These are phyloP conservation scores for Umbelopsis isabellina DNA, from an alignment of 192 early-diverging fungal species.

Conservation along the genomic window DNA sequence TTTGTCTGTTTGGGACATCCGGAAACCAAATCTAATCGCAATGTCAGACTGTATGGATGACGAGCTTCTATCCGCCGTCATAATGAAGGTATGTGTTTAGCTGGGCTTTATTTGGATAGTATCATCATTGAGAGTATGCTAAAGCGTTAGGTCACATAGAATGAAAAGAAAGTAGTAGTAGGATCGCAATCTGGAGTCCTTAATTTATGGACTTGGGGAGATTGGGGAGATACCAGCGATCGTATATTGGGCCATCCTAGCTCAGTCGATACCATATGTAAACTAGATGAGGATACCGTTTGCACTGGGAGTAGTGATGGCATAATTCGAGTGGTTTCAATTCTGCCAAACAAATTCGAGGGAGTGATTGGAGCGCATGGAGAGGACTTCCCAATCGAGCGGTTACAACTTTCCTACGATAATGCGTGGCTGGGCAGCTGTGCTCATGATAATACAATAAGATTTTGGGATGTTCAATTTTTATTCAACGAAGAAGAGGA, in stretches of 20 bases:
- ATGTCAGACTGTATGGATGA: constrained; percentile 91
- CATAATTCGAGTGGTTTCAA: constrained; percentile 75
- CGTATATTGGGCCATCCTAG: constrained; percentile 93
- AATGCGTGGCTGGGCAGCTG: constrained; percentile 77
- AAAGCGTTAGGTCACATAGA: constrained; percentile 45
- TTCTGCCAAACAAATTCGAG: constrained; percentile 92
- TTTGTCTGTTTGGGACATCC: constrained; percentile 87
- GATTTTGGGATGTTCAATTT: constrained; percentile 85
- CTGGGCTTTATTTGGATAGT: too few species aligned
- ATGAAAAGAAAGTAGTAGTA: constrained; percentile 81
- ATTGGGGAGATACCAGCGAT: constrained; percentile 88
- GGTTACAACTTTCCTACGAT: constrained; percentile 70
- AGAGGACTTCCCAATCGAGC: constrained; percentile 88
- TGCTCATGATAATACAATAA: constrained; percentile 86
- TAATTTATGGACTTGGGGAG: constrained; percentile 83
- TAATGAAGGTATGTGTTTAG: constrained; percentile 57
- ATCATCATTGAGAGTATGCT: neutral
- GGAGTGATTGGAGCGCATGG: constrained; percentile 87
- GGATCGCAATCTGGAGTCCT: constrained; percentile 91
- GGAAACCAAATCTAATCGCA: constrained; percentile 79
- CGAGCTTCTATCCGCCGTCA: constrained; percentile 84
- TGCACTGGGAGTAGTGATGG: constrained; percentile 96
- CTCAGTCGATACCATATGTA: constrained; percentile 86
- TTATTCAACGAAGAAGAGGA: constrained; percentile 51
- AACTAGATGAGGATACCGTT: constrained; percentile 80